A percentile compares a stretch with the other conserved stretches of the same genome.
Conservation (phyloP, 202 grass and related monocot genomes). For the Hordeum pubiflorum region DNA sequence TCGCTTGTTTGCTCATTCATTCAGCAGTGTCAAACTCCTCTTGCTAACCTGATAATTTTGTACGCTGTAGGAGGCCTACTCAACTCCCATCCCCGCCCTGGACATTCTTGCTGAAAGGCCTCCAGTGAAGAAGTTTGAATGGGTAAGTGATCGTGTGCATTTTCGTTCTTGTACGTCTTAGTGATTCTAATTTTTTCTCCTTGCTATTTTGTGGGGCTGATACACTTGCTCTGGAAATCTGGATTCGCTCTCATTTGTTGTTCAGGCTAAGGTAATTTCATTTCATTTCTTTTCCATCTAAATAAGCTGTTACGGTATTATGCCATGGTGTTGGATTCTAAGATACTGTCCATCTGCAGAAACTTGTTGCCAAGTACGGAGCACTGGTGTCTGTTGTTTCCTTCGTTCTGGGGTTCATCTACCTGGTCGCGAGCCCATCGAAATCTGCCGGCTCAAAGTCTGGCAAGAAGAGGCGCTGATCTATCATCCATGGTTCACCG, state of each 20-base stretch:
- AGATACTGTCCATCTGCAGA: constrained; percentile 40
- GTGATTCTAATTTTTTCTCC: constrained; percentile 27
- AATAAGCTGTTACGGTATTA: neutral
- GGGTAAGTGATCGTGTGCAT: constrained; percentile 44
- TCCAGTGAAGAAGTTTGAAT: constrained; percentile 92
- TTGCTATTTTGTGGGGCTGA: constrained; percentile 21
- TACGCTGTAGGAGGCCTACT: constrained; percentile 73
- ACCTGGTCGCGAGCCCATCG: constrained; percentile 67
- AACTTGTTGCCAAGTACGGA: constrained; percentile 60
- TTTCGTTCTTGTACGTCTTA: neutral
- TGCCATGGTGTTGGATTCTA: neutral
- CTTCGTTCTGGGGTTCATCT: constrained; percentile 57
- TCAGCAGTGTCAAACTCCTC: neutral
- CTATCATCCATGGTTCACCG: neutral
- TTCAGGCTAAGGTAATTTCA: constrained; percentile 76
- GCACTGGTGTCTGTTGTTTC: constrained; percentile 62
- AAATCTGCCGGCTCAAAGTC: constrained; percentile 44
- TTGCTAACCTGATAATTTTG: constrained; percentile 24
- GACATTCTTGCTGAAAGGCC: constrained; percentile 82
- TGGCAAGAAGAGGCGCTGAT: constrained; percentile 89
- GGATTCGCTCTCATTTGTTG: constrained; percentile 14
- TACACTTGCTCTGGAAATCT: neutral
- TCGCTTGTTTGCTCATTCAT: neutral
- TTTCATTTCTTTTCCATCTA: neutral
- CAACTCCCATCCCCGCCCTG: constrained; percentile 63